Conservation (phyloP, 2,329 filamentous ascomycete genomes). For the Scytalidium lignicola region DNA sequence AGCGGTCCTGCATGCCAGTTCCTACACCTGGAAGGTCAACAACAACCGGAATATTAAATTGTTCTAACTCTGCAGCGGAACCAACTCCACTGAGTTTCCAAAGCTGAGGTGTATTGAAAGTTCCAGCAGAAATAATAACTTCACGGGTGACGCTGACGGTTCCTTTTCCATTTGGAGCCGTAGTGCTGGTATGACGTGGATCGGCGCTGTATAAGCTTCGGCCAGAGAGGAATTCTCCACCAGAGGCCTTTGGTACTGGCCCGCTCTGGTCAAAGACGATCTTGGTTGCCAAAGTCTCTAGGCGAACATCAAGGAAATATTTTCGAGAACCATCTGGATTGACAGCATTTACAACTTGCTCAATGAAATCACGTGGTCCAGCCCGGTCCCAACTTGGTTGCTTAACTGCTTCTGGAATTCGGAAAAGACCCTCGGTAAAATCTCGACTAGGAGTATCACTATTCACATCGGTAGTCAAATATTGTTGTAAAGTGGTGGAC, state of each 20-base stretch:
- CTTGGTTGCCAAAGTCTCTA: constrained; percentile 32
- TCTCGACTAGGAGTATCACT: constrained; percentile 5
- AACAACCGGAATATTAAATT: constrained; percentile 45
- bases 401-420: constrained; percentile 13
- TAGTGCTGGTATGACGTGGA: constrained; percentile 29
- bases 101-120: constrained; percentile 41
- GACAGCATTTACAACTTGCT: constrained; percentile 15
- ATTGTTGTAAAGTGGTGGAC: constrained; percentile 6
- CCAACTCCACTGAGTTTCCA: constrained; percentile 43
- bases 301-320: constrained; percentile 15
- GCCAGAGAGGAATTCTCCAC: constrained; percentile 37
- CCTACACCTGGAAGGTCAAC: constrained; percentile 58
- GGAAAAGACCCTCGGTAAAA: constrained; percentile 10
- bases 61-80: constrained; percentile 32
- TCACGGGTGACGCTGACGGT: constrained; percentile 33
- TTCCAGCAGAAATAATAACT: constrained; percentile 43
- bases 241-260: constrained; percentile 31
- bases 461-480: constrained; percentile 13
- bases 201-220: constrained; percentile 38
- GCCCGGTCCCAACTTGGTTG: constrained; percentile 10
- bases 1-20: constrained; percentile 54
- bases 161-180: constrained; percentile 18
- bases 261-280: constrained; percentile 31
- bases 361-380: constrained; percentile 19
- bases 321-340: constrained; percentile 11